These are phyloP conservation scores for Rhizopogon vinicolor DNA, from an alignment of 768 basidiomycete genomes.

Conservation along the genomic window DNA sequence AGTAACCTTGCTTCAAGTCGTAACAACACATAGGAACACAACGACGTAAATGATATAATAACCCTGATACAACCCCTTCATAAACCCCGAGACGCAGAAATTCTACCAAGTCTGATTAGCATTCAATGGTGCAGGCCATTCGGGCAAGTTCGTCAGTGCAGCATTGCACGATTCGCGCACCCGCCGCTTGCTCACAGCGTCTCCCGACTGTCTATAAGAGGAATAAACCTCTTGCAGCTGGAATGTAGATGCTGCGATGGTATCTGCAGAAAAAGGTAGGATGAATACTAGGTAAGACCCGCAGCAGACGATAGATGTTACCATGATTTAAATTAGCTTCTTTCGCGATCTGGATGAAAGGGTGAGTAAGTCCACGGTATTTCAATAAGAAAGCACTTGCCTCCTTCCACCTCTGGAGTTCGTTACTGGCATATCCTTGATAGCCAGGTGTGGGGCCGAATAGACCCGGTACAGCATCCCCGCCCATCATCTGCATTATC, in stretches of 20 bases:
- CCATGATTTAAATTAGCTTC: constrained; percentile 53
- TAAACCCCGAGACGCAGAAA: neutral
- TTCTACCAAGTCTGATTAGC: neutral
- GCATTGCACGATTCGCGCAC: constrained; percentile 80
- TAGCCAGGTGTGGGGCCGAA: constrained; percentile 30
- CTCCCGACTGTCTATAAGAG: constrained; percentile 72
- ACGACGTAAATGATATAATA: neutral
- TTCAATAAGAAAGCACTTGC: constrained; percentile 33
- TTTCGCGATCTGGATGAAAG: constrained; percentile 40
- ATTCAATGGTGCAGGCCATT: constrained; percentile 55
- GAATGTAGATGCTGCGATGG: constrained; percentile 63
- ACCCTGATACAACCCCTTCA: neutral
- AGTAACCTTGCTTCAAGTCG: neutral
- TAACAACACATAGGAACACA: neutral
- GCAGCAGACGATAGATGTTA: constrained; percentile 19
- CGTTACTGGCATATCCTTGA: constrained; percentile 37
- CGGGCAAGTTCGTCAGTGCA: constrained; percentile 64
- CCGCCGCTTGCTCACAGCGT: constrained; percentile 64
- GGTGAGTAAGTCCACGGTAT: constrained; percentile 6
- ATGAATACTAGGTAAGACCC: neutral
- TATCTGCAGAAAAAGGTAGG: constrained; percentile 16
- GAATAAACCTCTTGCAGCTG: constrained; percentile 73
- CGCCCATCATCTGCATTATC: constrained; percentile 41
- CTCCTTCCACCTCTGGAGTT: constrained; percentile 53
- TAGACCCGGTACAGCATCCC: constrained; percentile 27